A percentile compares a stretch with the other conserved stretches of the same genome.
phyloP scores from a whole-genome alignment of 139 green algal genomes.

The Closterium sp. region DNA sequence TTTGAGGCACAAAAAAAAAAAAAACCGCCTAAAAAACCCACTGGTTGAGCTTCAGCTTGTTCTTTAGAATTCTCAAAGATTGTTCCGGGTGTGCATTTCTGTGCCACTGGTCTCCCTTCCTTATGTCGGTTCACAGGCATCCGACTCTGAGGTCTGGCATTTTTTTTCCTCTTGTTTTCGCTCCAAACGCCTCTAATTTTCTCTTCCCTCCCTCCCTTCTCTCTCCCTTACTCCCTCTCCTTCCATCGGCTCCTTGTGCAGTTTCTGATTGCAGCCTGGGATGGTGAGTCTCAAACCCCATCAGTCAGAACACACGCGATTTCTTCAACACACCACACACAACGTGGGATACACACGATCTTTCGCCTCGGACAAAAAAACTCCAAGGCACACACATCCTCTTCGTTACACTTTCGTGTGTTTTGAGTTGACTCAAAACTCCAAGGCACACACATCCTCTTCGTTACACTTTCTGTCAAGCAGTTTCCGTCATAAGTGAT shows the following conservation, averaged over 20 bases:
- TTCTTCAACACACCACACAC: background rate
- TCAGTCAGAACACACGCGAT: background rate
- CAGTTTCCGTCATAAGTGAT: too few species aligned
- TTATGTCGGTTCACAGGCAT: background rate
- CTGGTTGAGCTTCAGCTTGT: too few species aligned
- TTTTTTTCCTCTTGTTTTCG: background rate
- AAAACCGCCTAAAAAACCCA: too few species aligned
- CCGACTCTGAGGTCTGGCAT: too few species aligned
- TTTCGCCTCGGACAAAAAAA: background rate
- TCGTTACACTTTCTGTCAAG: too few species aligned
- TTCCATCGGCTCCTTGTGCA: background rate
- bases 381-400: too few species aligned
- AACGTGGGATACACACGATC: background rate
- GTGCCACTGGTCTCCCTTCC: background rate
- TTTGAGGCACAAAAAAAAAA: too few species aligned
- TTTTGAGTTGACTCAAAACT: too few species aligned
- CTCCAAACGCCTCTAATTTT: background rate
- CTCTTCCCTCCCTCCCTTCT: background rate
- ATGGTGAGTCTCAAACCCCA: background rate
- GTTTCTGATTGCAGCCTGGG: background rate
- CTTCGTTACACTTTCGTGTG: too few species aligned
- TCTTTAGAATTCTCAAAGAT: too few species aligned
- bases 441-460: too few species aligned
- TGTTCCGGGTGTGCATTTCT: too few species aligned
- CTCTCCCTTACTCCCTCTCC: background rate